These are phyloP conservation scores for Rhizoclosmatium sp. DNA, from an alignment of 192 early-diverging fungal species.

Conservation along the genomic window DNA sequence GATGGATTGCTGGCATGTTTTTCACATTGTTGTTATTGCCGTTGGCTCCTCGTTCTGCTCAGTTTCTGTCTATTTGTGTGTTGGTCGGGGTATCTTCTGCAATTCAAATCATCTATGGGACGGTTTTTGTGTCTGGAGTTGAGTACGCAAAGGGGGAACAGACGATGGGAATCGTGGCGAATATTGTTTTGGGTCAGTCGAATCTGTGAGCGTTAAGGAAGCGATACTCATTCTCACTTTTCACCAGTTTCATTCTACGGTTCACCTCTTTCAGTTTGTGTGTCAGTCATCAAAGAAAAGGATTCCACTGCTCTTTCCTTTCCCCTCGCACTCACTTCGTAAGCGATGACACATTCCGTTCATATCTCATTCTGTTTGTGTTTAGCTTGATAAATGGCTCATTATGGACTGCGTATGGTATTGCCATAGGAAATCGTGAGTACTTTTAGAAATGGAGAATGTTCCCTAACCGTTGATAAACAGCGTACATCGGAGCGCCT, in stretches of 20 bases:
- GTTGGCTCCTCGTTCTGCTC: not conserved
- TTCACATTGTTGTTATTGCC: slow-evolving; percentile 11
- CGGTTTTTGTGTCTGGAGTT: not conserved
- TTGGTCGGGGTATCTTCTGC: not conserved
- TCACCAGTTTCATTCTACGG: slow-evolving; percentile 4
- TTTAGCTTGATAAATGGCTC: not conserved
- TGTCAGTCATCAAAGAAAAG: slow-evolving; percentile 11
- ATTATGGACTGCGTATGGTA: slow-evolving; percentile 5
- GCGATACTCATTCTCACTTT: not conserved
- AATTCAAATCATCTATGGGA: not conserved
- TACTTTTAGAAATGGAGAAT: not conserved
- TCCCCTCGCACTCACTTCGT: not conserved
- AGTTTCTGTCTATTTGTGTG: not conserved
- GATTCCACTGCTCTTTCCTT: not conserved
- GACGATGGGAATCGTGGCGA: not conserved
- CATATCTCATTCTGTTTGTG: not conserved
- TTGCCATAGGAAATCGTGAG: slow-evolving; percentile 7
- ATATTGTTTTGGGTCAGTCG: slow-evolving; percentile 5
- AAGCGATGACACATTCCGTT: not conserved
- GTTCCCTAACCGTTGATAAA: not conserved
- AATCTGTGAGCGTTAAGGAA: not conserved
- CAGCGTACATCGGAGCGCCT: slow-evolving; percentile 22
- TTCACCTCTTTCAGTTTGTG: not conserved
- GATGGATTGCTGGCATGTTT: not conserved
- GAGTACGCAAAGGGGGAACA: not conserved